Evolutionary conservation across 2,329 filamentous ascomycete species (phyloP), one percentile per base, ranked within the genome.

Genomic region (Hortaea werneckii): DNA sequence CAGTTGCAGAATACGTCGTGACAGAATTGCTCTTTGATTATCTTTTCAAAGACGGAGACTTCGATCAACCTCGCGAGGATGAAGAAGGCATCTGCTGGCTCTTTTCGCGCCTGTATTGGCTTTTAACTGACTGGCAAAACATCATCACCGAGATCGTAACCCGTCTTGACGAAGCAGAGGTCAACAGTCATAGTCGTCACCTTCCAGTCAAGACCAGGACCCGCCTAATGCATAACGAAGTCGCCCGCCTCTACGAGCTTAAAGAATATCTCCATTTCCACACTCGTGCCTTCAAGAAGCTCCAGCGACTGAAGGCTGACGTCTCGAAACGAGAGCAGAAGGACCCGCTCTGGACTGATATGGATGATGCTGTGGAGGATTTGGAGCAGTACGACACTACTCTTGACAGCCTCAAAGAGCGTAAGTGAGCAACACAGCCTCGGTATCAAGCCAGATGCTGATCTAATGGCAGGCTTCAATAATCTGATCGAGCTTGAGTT

Each of bases 401-500:
- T 2, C 52, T 65, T 28, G 60, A 64, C 37, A 54, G 56, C 4
- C 49, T 64, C 10, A 64, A 63, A 48, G 63, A 65, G 45, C 60
- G 62, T 54, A 40, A 42, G 54, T 51, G n/a, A 13, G 12, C 12
- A 27, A 9, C 2, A 39, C 9, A 29, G 29, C 40, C 29, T 51
- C 28, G 7, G 8, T 9, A 41, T 20, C 27, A 13, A 6, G 35
- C 26, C 10, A n/a, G 29, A 8, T 9, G 29, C 50, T 51, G 41
- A 50, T 35, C 29, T 8, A n/a, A 11, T 13, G 7, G 20, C 29
- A 47, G 45, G 54, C 32, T 65, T 65, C 52, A 63, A 61, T 56
- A 65, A 65, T 44, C 52, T 65, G 10, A 62, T 65, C 42, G 62
- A 64, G 40, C 59, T 65, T n/a, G 63, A 66, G 40, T 65, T 66